These are phyloP conservation scores for Picea glauca DNA, from an alignment of 75 land plant species.

Conservation along the genomic window DNA sequence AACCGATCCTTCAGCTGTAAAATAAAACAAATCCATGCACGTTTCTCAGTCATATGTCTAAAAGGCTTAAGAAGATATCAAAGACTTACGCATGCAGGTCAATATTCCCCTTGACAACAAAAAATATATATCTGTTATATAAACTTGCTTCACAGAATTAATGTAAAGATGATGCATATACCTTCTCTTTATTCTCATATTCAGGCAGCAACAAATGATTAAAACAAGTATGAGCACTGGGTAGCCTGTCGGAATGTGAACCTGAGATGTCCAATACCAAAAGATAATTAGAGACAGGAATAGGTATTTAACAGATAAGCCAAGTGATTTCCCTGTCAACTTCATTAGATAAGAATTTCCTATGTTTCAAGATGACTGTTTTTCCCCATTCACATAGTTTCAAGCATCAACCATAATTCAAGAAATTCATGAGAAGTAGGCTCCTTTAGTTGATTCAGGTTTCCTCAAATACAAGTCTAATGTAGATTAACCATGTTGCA, in stretches of 20 bases:
- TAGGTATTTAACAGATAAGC: background rate
- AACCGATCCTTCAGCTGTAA: conserved; percentile 21
- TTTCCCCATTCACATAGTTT: background rate
- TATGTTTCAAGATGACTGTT: background rate
- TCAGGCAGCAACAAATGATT: conserved; percentile 30
- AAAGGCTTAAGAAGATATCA: background rate
- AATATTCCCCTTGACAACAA: too few relatives aligned
- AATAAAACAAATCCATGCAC: conserved; percentile 10
- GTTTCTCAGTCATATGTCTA: background rate
- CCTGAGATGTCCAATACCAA: conserved; percentile 8
- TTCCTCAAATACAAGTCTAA: background rate
- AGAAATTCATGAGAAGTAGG: background rate
- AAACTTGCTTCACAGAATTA: background rate
- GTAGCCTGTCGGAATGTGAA: conserved; percentile 22
- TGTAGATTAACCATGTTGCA: background rate
- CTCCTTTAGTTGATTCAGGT: conserved; percentile 3
- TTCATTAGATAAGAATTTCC: background rate
- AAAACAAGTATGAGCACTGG: conserved; percentile 29
- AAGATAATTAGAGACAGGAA: background rate
- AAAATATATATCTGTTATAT: background rate
- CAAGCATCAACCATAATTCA: background rate
- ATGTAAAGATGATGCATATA: conserved; percentile 1
- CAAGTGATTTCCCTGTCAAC: background rate
- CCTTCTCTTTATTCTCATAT: conserved; percentile 23
- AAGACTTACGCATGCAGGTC: background rate